Percentiles rank a stretch among this genome's conserved stretches.
Evolutionary conservation across 305 asterid genomes (phyloP).

Genomic region (Solanum aculeatissimum): DNA sequence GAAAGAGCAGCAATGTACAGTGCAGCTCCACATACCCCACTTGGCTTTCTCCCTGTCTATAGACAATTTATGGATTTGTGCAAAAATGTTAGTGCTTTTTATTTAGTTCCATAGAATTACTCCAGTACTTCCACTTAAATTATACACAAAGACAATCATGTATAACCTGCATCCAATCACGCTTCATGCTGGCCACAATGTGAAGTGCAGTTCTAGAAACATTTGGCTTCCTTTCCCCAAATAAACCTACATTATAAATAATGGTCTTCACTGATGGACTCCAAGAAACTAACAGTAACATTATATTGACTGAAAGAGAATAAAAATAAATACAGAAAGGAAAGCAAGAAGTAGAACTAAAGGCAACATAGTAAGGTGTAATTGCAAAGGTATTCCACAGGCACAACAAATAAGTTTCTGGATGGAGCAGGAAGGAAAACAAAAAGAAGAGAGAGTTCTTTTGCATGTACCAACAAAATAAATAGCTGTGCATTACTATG

Average conservation of each 20-base stretch:
- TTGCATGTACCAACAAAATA: background rate
- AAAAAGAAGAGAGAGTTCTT: background rate
- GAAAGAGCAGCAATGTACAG: slow-evolving; percentile 72
- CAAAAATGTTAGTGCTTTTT: background rate
- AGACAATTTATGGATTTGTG: slow-evolving; percentile 3
- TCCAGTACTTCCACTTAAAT: background rate
- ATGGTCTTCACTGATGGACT: background rate
- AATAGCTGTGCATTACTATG: background rate
- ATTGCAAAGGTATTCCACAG: background rate
- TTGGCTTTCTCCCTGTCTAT: slow-evolving; percentile 94
- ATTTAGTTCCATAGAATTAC: background rate
- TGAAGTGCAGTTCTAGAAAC: slow-evolving; percentile 53
- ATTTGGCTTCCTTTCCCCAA: slow-evolving; percentile 24
- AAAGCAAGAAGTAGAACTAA: background rate
- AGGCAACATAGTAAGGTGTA: background rate
- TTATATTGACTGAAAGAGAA: background rate
- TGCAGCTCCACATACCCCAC: slow-evolving; percentile 94
- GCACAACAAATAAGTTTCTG: background rate
- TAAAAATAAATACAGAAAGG: background rate
- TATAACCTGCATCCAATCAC: slow-evolving; percentile 91
- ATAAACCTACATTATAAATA: slow-evolving; percentile 36
- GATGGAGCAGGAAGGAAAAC: background rate
- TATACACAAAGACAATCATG: background rate
- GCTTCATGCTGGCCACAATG: slow-evolving; percentile 89
- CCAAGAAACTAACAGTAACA: background rate